These are phyloP conservation scores for Jaltomata sinuosa DNA, from an alignment of 257 asterid genomes.

Conservation along the genomic window DNA sequence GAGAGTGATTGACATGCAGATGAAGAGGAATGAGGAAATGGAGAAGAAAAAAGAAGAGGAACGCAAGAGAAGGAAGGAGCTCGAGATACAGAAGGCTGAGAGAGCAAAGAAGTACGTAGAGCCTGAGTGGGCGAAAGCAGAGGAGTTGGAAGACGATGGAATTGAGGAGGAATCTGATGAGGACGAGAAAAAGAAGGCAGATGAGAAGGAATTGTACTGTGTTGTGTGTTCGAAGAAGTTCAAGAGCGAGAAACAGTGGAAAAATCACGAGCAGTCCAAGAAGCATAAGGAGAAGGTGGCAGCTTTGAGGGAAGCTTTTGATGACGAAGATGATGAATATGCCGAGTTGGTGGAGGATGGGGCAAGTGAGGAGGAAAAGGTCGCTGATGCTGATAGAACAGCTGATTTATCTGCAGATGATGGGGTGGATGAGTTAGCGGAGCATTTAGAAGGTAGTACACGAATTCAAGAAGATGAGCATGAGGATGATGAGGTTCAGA, in stretches of 20 bases:
- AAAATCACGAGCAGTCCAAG: constrained; percentile 92
- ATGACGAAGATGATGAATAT: constrained; percentile 53
- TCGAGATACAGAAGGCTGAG: constrained; percentile 82
- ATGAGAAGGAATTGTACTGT: constrained; percentile 55
- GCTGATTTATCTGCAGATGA: constrained; percentile 50
- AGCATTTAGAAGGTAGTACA: constrained; percentile 33
- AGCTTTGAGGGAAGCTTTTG: constrained; percentile 68
- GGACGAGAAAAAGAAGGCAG: constrained; percentile 24
- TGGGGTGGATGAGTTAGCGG: constrained; percentile 33
- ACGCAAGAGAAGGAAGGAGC: constrained; percentile 62
- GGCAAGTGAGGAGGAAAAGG: constrained; percentile 23
- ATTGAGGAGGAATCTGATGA: constrained; percentile 42
- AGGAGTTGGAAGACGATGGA: constrained; percentile 56
- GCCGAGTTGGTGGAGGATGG: constrained; percentile 26
- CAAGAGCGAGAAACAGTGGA: constrained; percentile 96
- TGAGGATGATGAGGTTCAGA: constrained; percentile 28
- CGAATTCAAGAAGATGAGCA: constrained; percentile 30
- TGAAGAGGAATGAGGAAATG: constrained; percentile 79
- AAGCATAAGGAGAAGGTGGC: constrained; percentile 92
- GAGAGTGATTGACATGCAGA: constrained; percentile 88
- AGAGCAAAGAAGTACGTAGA: constrained; percentile 62
- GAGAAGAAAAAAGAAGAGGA: constrained; percentile 72
- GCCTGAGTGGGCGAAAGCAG: constrained; percentile 80
- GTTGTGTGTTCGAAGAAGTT: constrained; percentile 89
- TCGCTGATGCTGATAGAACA: constrained; percentile 20